Evolutionary conservation across 2,329 filamentous ascomycete species (phyloP).

Genomic region (Xylariaceae sp.): DNA sequence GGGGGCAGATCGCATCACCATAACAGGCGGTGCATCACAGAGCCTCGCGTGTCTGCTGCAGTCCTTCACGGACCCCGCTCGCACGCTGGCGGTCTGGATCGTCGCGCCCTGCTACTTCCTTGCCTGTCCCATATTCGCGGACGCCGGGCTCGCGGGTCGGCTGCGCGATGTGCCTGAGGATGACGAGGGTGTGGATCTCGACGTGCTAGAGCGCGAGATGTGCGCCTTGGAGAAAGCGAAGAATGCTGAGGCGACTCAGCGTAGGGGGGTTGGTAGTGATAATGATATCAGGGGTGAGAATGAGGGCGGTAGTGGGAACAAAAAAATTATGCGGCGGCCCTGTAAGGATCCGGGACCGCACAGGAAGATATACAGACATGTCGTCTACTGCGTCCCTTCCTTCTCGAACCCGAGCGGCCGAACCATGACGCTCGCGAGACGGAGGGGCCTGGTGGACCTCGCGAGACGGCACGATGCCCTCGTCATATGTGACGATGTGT

Average conservation of each 20-base stretch:
- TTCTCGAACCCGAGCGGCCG: conserved; percentile 85
- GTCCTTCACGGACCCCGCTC: conserved; percentile 72
- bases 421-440: conserved; percentile 66
- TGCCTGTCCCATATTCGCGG: conserved; percentile 79
- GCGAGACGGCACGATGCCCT: conserved; percentile 76
- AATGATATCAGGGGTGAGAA: too few relatives aligned
- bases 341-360: conserved; percentile 52
- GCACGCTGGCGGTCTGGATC: conserved; percentile 73
- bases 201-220: conserved; percentile 16
- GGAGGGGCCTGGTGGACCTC: conserved; percentile 65
- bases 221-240: conserved; percentile 6
- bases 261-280: too few relatives aligned
- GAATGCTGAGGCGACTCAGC: conserved; percentile 4
- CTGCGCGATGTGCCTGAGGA: conserved; percentile 71
- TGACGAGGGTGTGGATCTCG: conserved; percentile 67
- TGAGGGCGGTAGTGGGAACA: not conserved
- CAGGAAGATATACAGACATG: conserved; percentile 76
- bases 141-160: conserved; percentile 65
- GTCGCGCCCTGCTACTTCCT: conserved; percentile 79
- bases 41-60: conserved; percentile 71
- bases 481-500: conserved; percentile 87
- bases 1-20: conserved; percentile 56
- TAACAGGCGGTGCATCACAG: conserved; percentile 82
- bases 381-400: conserved; percentile 85
- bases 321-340: not conserved